Percentiles rank a stretch among this genome's conserved stretches.
Conservation (phyloP, 2,329 filamentous ascomycete species). For the Paecilomyces variotii region DNA sequence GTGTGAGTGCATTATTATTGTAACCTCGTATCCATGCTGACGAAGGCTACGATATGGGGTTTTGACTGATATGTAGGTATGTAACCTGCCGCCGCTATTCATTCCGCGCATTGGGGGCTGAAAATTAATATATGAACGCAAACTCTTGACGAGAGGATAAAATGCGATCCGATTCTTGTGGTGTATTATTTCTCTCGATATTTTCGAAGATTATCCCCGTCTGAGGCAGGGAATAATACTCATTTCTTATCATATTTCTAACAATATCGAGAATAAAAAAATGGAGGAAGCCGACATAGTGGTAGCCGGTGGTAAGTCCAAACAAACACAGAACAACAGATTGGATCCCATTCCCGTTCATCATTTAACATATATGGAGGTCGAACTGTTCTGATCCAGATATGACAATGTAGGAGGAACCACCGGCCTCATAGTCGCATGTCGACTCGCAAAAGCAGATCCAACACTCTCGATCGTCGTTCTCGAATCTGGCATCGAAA, state of each 20-base stretch:
- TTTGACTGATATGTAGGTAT: not conserved
- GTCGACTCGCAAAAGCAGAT: conserved; percentile 44
- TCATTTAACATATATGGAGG: not conserved
- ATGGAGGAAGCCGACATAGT: conserved; percentile 43
- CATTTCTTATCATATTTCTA: not conserved
- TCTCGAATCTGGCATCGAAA: conserved; percentile 48
- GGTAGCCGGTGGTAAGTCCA: conserved; percentile 38
- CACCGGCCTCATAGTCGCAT: conserved; percentile 44
- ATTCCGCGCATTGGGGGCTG: not conserved
- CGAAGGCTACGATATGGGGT: not conserved
- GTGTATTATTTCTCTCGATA: not conserved
- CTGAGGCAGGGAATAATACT: not conserved
- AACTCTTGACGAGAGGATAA: not conserved
- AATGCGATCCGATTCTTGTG: not conserved
- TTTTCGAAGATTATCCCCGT: not conserved
- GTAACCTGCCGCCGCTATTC: no score
- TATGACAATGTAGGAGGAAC: conserved; percentile 31
- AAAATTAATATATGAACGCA: not conserved
- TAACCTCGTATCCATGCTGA: not conserved
- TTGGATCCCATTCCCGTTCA: not conserved
- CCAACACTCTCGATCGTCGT: conserved; percentile 44
- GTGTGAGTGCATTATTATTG: no score
- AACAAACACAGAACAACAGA: not conserved
- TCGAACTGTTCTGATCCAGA: not conserved
- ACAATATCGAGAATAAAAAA: not conserved